Evolutionary conservation across 495 filamentous ascomycete species (phyloP), one percentile per base, ranked within the genome.

Genomic region (Talaromyces liani): DNA sequence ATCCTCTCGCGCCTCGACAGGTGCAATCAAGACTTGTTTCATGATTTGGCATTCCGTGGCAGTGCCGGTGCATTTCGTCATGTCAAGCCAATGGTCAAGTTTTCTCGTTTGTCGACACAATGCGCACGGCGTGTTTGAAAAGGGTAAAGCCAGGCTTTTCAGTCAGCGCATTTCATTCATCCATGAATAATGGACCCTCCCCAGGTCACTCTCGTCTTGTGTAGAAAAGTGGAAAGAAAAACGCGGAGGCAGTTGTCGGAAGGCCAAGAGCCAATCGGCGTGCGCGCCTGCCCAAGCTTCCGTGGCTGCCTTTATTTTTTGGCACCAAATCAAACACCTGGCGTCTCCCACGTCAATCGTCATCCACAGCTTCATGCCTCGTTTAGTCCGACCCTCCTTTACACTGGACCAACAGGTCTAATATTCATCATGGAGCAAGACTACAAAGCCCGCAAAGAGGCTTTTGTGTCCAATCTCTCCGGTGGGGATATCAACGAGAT

Each of bases 361-460:
- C 45, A 4, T 53, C 9, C 20, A 55, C 51, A 55, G 25, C 25
- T 49, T 20, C 33, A 61, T 53, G 27, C 7, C 20, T 58, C 12
- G 1, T 58, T 58, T 6, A 27, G 14, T 29, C 22, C 33, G 8
- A 10, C 33, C 12, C 33, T 36, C 33, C 10, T 36, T n/a, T 7
- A 16, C 25, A 41, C 34, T 10, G 29, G 39, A 27, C 39, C 34
- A 45, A 12, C 2, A 7, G 22, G 49, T 36, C 61, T 63, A 3
- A 47, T 34, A 12, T 6, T 58, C 49, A 73, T 51, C 22, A 87
- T 86, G 85, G 82, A 82, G 54, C 73, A 78, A 29, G 86, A 80
- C 74, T 93, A 96, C 77, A 99, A 98, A 78, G 83, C 87, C 59
- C 82, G 87, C 58, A 99, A 98, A 73, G 92, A 96, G 80, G 91